phyloP scores from a whole-genome alignment of 352 stramenopile genomes.

The Globisporangium polare region DNA sequence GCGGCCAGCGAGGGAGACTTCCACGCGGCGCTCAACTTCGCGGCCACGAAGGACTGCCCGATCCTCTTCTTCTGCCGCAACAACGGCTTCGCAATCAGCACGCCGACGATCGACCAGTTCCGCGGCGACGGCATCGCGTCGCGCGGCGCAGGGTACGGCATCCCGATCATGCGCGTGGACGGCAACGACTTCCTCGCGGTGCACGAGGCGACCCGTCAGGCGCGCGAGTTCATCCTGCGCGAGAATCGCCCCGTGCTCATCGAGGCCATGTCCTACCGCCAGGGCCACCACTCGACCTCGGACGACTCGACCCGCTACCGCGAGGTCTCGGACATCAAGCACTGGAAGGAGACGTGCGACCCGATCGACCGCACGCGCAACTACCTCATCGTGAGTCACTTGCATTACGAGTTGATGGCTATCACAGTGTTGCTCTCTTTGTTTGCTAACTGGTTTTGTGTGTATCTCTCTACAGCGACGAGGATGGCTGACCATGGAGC shows the following conservation, averaged over 20 bases:
- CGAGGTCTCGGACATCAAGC: conserved; percentile 89
- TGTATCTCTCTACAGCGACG: conserved; percentile 27
- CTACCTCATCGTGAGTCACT: conserved; percentile 80
- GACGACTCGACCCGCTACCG: conserved; percentile 98
- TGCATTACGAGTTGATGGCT: neutral
- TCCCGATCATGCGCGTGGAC: conserved; percentile 96
- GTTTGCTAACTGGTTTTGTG: neutral
- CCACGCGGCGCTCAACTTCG: conserved; percentile 96
- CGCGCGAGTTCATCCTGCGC: conserved; percentile 88
- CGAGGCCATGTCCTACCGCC: conserved; percentile 98
- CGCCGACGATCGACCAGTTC: conserved; percentile 95
- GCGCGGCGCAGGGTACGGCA: conserved; percentile 94
- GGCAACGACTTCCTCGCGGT: conserved; percentile 98
- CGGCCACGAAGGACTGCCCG: conserved; percentile 92
- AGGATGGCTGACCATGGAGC: conserved; percentile 87
- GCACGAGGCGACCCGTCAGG: conserved; percentile 87
- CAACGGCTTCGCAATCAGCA: conserved; percentile 99
- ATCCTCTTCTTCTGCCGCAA: conserved; percentile 98
- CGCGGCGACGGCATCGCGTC: conserved; percentile 96
- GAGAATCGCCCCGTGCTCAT: conserved; percentile 93
- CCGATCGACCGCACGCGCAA: conserved; percentile 90
- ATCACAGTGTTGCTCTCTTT: neutral
- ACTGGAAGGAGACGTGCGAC: conserved; percentile 86
- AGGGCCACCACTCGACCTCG: conserved; percentile 97
- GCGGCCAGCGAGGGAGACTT: conserved; percentile 97